Evolutionary conservation across 345 rosid genomes (phyloP), one percentile per base, ranked within the genome.

Genomic region (Passiflora organensis): DNA sequence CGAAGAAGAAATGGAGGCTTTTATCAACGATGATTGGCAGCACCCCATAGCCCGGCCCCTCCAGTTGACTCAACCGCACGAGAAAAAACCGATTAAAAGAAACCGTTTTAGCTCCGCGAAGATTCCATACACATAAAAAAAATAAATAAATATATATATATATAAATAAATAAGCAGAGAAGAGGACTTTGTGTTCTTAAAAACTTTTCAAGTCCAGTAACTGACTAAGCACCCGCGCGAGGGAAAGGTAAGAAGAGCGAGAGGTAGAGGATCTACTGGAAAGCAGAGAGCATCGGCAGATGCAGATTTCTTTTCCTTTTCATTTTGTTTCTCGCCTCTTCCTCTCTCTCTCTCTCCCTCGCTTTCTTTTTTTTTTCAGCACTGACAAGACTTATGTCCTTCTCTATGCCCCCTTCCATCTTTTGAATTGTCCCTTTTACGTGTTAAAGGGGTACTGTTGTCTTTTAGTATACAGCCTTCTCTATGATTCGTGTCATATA

Each of bases 331-430:
- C n/a, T 3, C 18, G 22, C 58, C 16, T 25, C 6, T 36, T 14
- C 55, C 28, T 43, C 10, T 32, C 6, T 50, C 12, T 49, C 22
- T 13, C 22, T 42, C 23, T 20, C 39, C 19, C 8, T 32, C 12
- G 48, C 42, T 28, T 8, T 28, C 8, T 28, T 28, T 39, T 10
- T 28, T 2, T 63, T 56, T 54, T 48, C 59, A 54, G 65, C 61
- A 56, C 74, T 70, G 75, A 59, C 73, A 59, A 46, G 64, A 43
- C 58, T 48, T 65, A 66, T 63, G 53, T 59, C 66, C 43, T 38
- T 47, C 60, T 65, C 51, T 39, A 25, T 64, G 16, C 32, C 22
- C 20, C 38, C 24, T 41, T 44, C 48, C 43, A 32, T 43, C 20
- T 14, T 55, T 56, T 43, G 67, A 59, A 44, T 51, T 59, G 73